phyloP scores from a whole-genome alignment of 148 eudicot species.

The Limonium bicolor region DNA sequence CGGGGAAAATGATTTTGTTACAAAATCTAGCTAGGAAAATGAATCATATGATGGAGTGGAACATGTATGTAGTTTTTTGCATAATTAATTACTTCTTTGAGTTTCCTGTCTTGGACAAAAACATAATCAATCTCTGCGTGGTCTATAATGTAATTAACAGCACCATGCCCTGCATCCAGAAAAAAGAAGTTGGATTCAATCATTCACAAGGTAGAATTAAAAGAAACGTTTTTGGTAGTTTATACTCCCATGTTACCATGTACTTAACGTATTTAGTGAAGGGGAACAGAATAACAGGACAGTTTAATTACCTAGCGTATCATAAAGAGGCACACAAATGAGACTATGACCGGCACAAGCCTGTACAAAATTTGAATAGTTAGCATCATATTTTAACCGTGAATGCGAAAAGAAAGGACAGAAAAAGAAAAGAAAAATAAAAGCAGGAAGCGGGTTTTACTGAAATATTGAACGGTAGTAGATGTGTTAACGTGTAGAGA shows the following conservation, averaged over 20 bases:
- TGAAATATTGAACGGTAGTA: too few relatives aligned
- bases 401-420: not conserved
- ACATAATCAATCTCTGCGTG: conserved; percentile 94
- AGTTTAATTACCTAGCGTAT: conserved; percentile 77
- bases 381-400: not conserved
- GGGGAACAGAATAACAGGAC: not conserved
- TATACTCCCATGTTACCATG: too few relatives aligned
- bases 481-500: not conserved
- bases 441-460: too few relatives aligned
- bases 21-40: not conserved
- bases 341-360: conserved; percentile 85
- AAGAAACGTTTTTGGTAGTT: too few relatives aligned
- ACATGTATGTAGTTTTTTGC: not conserved
- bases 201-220: too few relatives aligned
- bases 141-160: conserved; percentile 59
- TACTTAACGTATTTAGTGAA: too few relatives aligned
- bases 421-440: too few relatives aligned
- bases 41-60: conserved; percentile 2
- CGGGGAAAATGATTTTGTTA: too few relatives aligned
- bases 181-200: conserved; percentile 1
- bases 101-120: conserved; percentile 67
- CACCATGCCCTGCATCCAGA: conserved; percentile 46
- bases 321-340: conserved; percentile 94
- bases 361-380: conserved; percentile 16
- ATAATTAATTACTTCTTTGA: conserved; percentile 40